Evolutionary conservation across 352 stramenopile species (phyloP).

Genomic region (Globisporangium mamillatum): DNA sequence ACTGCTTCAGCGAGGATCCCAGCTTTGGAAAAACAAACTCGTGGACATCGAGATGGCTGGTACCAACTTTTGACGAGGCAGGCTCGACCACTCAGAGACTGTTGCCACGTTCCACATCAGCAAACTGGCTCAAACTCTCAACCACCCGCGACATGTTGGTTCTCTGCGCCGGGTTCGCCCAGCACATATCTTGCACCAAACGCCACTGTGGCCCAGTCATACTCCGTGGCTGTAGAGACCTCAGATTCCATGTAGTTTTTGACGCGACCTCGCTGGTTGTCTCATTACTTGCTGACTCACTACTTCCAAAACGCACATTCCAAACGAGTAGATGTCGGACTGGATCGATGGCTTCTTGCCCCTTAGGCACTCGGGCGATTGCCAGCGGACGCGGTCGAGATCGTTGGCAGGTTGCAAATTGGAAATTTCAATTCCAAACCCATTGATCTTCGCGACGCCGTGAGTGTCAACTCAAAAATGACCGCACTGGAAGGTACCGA

Average conservation of each 20-base stretch:
- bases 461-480: slow-evolving; percentile 33
- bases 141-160: slow-evolving; percentile 9
- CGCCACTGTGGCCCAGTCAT: too few relatives aligned
- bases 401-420: slow-evolving; percentile 1
- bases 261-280: neutral
- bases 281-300: neutral
- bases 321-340: slow-evolving; percentile 52
- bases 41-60: neutral
- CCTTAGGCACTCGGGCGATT: slow-evolving; percentile 28
- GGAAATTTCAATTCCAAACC: slow-evolving; percentile 26
- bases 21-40: slow-evolving; percentile 3
- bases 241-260: too few relatives aligned
- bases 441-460: slow-evolving; percentile 26
- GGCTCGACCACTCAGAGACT: neutral
- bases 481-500: slow-evolving; percentile 67
- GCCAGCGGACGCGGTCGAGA: slow-evolving; percentile 20
- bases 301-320: slow-evolving; percentile 45
- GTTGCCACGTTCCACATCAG: neutral
- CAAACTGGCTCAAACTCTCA: slow-evolving; percentile 11
- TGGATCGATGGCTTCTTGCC: slow-evolving; percentile 15
- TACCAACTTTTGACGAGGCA: neutral
- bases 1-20: neutral
- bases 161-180: neutral
- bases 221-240: too few relatives aligned
- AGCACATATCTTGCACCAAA: neutral